Conservation (phyloP, 1,139 yeast species). For the Taphrina populina region DNA sequence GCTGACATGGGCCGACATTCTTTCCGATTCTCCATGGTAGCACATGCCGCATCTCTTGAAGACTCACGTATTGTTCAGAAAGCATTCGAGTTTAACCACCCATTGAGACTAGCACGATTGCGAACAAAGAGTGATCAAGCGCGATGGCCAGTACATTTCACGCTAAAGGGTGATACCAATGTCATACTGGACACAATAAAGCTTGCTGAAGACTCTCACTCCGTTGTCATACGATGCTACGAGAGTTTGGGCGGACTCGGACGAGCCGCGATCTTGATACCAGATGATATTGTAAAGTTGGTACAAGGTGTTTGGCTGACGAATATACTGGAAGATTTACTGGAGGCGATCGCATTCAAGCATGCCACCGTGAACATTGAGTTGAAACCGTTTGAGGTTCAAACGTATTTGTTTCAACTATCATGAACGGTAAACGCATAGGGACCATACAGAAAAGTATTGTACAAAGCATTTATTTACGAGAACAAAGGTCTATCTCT, state of each 20-base stretch:
- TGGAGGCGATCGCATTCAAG: background rate
- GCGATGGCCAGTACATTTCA: conserved; percentile 42
- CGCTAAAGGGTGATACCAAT: conserved; percentile 52
- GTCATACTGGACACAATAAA: conserved; percentile 74
- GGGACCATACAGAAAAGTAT: too few relatives aligned
- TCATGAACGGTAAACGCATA: too few relatives aligned
- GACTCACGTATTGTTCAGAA: conserved; percentile 64
- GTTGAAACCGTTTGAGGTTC: background rate
- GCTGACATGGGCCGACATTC: conserved; percentile 91
- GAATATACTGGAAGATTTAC: conserved; percentile 4
- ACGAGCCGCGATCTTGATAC: background rate
- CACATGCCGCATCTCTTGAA: conserved; percentile 66
- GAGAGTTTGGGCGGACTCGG: conserved; percentile 7
- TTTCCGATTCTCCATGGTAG: conserved; percentile 79
- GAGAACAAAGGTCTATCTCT: too few relatives aligned
- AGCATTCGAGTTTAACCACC: conserved; percentile 79
- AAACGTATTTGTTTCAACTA: background rate
- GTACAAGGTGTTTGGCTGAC: background rate
- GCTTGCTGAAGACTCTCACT: conserved; percentile 66
- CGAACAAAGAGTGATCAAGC: too few relatives aligned
- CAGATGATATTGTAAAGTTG: background rate
- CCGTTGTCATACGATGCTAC: conserved; percentile 2
- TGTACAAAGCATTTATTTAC: too few relatives aligned
- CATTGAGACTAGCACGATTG: conserved; percentile 43
- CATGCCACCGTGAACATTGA: background rate